Evolutionary conservation across 2,329 filamentous ascomycete genomes (phyloP), one percentile per base, ranked within the genome.

Genomic region (Fusarium mangiferae): DNA sequence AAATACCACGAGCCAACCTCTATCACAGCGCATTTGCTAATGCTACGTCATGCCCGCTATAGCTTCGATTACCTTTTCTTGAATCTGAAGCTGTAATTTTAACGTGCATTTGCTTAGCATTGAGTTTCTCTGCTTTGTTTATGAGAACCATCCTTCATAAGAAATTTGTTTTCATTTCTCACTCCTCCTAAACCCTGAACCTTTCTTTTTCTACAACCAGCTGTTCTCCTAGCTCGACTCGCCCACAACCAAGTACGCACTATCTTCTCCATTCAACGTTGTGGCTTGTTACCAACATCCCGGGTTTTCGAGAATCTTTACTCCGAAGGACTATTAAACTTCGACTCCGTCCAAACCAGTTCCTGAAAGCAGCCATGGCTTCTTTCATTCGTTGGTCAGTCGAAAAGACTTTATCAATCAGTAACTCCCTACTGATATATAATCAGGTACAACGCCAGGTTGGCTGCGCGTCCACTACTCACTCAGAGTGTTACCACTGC

Each of bases 401-500:
- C 42, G 54, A 44, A 59, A 44, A 49, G 45, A 54, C 36, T 41
- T 45, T 38, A 33, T 48, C 24, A 24, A 20, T 22, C 26, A 45
- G 38, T 24, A 55, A 45, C 8, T 60, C 41, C n/a, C 62, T 75
- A 60, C 78, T 76, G 45, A 73, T 58, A 48, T 28, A 62, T 49
- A 30, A 44, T 42, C 78, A 94, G 95, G 95, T 98, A 98, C 86
- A 94, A 97, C 84, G 87, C 90, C 80, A 93, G 90, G 83, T 88
- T 98, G 81, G 92, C 93, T 77, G 89, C 91, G 79, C 90, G 93
- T 80, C 96, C 96, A 68, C 87, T 98, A 77, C 90, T 98, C 79
- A 98, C 96, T 17, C 94, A 98, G 87, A 94, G 92, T 81, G 85
- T 98, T 78, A 97, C 95, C 64, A 98, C 96, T 44, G 93, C 94